phyloP scores from a whole-genome alignment of 2,329 filamentous ascomycete species.

The Zasmidium angulare region DNA sequence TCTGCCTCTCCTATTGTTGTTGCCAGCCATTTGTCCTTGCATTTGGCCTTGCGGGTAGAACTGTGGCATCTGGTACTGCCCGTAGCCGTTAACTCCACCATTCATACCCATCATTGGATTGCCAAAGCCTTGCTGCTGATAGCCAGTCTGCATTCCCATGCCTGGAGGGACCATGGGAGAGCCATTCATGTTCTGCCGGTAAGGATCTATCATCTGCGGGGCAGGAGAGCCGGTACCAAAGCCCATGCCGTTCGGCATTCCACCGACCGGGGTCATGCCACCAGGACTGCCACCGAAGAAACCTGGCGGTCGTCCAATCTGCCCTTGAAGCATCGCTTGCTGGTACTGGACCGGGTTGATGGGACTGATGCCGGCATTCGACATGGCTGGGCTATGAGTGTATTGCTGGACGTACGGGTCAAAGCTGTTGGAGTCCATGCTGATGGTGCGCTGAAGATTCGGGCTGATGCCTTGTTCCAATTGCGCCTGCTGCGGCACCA shows the following conservation, averaged over 20 bases:
- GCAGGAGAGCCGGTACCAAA: slow-evolving; percentile 30
- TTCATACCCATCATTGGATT: slow-evolving; percentile 31
- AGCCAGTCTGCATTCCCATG: slow-evolving; percentile 31
- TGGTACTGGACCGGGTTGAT: slow-evolving; percentile 57
- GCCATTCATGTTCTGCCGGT: slow-evolving; percentile 38
- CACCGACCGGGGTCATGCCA: slow-evolving; percentile 21
- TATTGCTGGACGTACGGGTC: slow-evolving; percentile 46
- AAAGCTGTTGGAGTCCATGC: slow-evolving; percentile 51
- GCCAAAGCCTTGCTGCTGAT: slow-evolving; percentile 26
- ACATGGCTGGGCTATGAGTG: slow-evolving; percentile 38
- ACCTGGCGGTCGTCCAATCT: slow-evolving; percentile 31
- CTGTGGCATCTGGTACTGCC: slow-evolving; percentile 28
- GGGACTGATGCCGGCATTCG: slow-evolving; percentile 34
- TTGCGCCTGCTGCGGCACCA: slow-evolving; percentile 35
- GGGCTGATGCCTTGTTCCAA: slow-evolving; percentile 40
- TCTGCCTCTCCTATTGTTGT: slow-evolving; percentile 22
- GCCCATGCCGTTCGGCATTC: slow-evolving; percentile 21
- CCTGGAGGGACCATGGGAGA: slow-evolving; percentile 43
- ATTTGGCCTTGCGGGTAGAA: slow-evolving; percentile 25
- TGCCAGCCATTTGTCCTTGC: slow-evolving; percentile 19
- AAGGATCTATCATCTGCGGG: slow-evolving; percentile 41
- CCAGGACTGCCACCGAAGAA: slow-evolving; percentile 29
- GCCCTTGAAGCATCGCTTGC: slow-evolving; percentile 49
- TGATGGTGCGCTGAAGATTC: slow-evolving; percentile 46
- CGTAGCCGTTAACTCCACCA: slow-evolving; percentile 27